Percentiles rank a stretch among this genome's conserved stretches.
Conservation (phyloP, 208 protist genomes). For the Wallacemonas sp. region DNA sequence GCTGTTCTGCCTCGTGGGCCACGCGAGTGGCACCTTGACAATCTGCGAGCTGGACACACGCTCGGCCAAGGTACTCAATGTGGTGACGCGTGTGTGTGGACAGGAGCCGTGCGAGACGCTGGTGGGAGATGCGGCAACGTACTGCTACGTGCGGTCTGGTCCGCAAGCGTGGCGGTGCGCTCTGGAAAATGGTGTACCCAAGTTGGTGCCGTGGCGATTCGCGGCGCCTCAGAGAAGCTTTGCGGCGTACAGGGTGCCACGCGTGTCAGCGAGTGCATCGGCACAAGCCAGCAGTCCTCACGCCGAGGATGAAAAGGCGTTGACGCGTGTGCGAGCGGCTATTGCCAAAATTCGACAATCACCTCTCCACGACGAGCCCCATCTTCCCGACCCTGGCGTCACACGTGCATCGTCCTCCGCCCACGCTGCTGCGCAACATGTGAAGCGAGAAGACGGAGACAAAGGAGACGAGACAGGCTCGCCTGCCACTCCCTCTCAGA, state of each 20-base stretch:
- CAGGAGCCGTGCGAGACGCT: constrained; percentile 63
- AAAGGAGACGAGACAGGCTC: constrained; percentile 7
- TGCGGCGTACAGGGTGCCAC: constrained; percentile 55
- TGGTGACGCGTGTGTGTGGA: constrained; percentile 53
- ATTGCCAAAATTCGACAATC: no score
- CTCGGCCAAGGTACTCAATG: constrained; percentile 58
- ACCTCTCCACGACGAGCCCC: no score
- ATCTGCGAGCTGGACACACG: constrained; percentile 60
- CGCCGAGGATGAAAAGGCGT: no score
- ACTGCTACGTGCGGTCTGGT: constrained; percentile 75
- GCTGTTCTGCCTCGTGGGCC: constrained; percentile 76
- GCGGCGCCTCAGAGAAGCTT: constrained; percentile 54
- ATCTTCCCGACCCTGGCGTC: no score
- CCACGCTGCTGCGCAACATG: no score
- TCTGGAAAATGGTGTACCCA: constrained; percentile 47
- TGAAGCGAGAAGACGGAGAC: constrained; percentile 15
- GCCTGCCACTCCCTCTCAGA: background rate
- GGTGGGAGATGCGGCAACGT: constrained; percentile 57
- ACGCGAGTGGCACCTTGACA: constrained; percentile 71
- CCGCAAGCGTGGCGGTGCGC: constrained; percentile 73
- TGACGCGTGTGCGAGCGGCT: no score
- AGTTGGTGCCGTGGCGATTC: constrained; percentile 77
- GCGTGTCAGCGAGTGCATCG: constrained; percentile 7
- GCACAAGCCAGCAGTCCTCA: background rate
- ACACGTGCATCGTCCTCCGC: no score